These are phyloP conservation scores for Nitzschia sp. DNA, from an alignment of 108 stramenopile species.

Conservation along the genomic window DNA sequence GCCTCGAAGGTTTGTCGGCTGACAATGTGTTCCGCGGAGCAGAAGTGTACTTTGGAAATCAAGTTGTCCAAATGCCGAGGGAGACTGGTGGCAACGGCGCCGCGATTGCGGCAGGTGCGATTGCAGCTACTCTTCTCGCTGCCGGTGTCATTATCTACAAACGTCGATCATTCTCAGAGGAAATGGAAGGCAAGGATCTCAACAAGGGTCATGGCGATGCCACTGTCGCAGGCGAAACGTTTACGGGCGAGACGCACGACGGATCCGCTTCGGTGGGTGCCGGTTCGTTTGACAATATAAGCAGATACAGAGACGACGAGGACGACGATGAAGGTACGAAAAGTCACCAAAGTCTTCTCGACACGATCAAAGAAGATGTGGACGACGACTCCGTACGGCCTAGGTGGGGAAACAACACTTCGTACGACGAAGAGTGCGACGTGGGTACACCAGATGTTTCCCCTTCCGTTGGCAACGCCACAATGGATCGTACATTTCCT, in stretches of 20 bases:
- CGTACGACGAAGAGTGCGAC: background rate
- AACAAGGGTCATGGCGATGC: conserved; percentile 27
- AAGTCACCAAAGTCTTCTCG: conserved; percentile 1
- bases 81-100: conserved; percentile 12
- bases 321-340: conserved; percentile 1
- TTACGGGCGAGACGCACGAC: conserved; percentile 36
- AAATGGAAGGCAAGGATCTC: conserved; percentile 10
- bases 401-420: background rate
- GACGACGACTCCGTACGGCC: conserved; percentile 4
- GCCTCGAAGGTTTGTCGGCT: conserved; percentile 5
- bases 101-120: conserved; percentile 31
- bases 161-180: conserved; percentile 8
- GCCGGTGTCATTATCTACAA: conserved; percentile 31
- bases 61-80: background rate
- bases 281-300: conserved; percentile 17
- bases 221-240: conserved; percentile 39
- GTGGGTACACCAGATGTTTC: background rate
- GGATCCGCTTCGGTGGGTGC: conserved; percentile 30
- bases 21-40: conserved; percentile 25
- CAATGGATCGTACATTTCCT: background rate
- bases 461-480: background rate
- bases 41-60: conserved; percentile 9
- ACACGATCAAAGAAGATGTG: conserved; percentile 22
- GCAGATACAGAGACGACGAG: conserved; percentile 15
- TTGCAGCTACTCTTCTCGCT: conserved; percentile 26